Base-by-base conservation (phyloP, 805 yeast genomes). In the Monosporozyma solicola region DNA sequence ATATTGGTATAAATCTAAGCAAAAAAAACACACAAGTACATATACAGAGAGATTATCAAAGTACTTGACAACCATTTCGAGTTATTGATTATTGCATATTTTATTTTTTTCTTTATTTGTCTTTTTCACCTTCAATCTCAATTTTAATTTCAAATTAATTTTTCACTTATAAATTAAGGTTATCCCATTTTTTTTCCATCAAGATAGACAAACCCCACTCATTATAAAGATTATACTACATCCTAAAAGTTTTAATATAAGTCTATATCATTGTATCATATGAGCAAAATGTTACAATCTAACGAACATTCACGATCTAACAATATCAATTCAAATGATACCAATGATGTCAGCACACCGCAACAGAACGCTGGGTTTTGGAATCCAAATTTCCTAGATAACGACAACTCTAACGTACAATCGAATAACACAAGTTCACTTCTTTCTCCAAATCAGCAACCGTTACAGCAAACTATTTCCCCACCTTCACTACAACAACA, bases 321-420 rank as follows among this genome's bases (percentile, higher is more conserved):
- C 20, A 20, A 39, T 20, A 39, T 3, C 5, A 20, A 39, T 22
- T 20, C 25, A 20, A 35, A 35, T 35, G 43, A 16, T 39, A 8
- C n/a, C 20, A 35, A 10, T 10, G 41, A 24, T 41, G 22, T 29
- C 2, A 47, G 15, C 9, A 54, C 53, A 44, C 10, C 9, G 20
- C 43, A 39, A 8, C 43, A 39, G 15, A 16, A 22, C 16, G 43
- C 20, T 7, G 46, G 46, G 8, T 43, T 43, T 43, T 60, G 63
- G 63, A 60, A 57, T 47, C 57, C 62, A 31, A 44, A 52, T 32
- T 57, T 33, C 20, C 15, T 50, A 3, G 48, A 47, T 22, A 24
- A 24, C 15, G 49, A 47, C 6, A 43, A 24, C 25, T 13, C 31
- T 9, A 39, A 41, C 15, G 9, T n/a, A 24, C 24, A 13, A 24